These are phyloP conservation scores for Castanea crenata DNA, from an alignment of 306 rosid genomes.

Conservation along the genomic window DNA sequence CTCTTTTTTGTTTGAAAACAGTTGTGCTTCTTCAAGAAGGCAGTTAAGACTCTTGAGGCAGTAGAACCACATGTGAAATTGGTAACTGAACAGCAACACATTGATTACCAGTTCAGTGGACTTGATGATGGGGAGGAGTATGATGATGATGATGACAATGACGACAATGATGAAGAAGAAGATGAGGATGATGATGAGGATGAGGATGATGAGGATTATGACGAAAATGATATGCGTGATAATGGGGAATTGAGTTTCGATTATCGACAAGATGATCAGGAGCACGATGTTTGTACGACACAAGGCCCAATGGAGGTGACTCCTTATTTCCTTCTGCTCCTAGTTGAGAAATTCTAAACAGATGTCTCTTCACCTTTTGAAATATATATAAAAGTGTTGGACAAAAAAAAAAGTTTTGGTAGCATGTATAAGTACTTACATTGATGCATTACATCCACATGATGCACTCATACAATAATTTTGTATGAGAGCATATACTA, in stretches of 20 bases:
- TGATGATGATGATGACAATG: conserved; percentile 40
- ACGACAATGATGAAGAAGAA: conserved; percentile 27
- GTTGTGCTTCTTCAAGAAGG: conserved; percentile 87
- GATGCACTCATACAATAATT: background rate
- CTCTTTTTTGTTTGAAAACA: conserved; percentile 40
- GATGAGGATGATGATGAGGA: conserved; percentile 17
- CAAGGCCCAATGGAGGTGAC: conserved; percentile 68
- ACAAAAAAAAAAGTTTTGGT: background rate
- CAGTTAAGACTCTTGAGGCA: conserved; percentile 78
- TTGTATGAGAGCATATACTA: background rate
- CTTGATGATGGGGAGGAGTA: conserved; percentile 73
- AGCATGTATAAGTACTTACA: background rate
- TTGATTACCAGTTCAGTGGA: conserved; percentile 86
- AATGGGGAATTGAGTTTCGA: conserved; percentile 93
- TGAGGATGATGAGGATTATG: conserved; percentile 43
- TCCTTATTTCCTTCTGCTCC: conserved; percentile 8
- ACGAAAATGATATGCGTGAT: conserved; percentile 51
- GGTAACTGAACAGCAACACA: conserved; percentile 84
- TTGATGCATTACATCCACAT: background rate
- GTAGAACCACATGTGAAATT: conserved; percentile 83
- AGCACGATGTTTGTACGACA: conserved; percentile 52
- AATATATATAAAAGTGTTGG: conserved; percentile 12
- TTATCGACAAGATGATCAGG: conserved; percentile 59
- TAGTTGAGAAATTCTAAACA: conserved; percentile 9
- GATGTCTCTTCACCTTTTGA: conserved; percentile 5